Evolutionary conservation across 306 rosid species (phyloP).

Genomic region (Fragaria ananassa): DNA sequence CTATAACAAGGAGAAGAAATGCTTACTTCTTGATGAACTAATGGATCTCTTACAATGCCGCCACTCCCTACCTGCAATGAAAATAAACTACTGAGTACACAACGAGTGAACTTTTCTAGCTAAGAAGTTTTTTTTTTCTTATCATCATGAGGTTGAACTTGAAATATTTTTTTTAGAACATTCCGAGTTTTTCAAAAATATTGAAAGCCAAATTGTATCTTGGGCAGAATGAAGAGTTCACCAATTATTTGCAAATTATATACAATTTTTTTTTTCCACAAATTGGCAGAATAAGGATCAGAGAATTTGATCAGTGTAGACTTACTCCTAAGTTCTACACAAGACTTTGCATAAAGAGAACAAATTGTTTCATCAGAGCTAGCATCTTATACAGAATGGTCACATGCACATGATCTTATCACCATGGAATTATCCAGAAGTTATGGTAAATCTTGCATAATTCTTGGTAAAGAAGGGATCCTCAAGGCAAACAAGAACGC

Average conservation of each 20-base stretch:
- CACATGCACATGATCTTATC: neutral
- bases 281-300: neutral
- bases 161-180: neutral
- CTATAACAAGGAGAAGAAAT: neutral
- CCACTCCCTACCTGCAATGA: constrained; percentile 51
- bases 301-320: neutral
- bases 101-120: neutral
- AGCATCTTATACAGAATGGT: neutral
- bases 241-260: neutral
- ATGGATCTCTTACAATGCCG: constrained; percentile 52
- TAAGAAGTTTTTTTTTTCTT: neutral
- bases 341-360: neutral
- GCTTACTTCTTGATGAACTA: constrained; percentile 49
- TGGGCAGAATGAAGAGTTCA: neutral
- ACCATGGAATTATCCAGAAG: neutral
- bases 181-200: neutral
- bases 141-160: neutral
- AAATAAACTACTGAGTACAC: neutral
- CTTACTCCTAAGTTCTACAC: neutral
- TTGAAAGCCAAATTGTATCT: neutral
- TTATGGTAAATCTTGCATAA: neutral
- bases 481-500: neutral
- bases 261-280: neutral
- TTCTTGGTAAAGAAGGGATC: neutral
- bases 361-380: neutral